Base-by-base conservation (phyloP, 2,329 filamentous ascomycete genomes). In the Penicillium sp. region DNA sequence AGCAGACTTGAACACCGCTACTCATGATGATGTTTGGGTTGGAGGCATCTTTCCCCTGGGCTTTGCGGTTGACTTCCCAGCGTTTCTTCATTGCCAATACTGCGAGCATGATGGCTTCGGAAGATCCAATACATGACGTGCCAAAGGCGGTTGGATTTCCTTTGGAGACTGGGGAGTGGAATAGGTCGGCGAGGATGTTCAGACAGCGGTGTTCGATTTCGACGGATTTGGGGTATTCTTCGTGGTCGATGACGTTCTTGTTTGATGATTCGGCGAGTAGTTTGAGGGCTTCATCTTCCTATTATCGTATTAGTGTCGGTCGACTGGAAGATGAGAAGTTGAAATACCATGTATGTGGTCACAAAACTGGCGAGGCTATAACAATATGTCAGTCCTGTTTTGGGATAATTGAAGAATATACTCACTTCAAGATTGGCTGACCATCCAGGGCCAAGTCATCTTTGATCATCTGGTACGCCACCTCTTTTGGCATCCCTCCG, bases 401-500 rank as follows among this genome's bases (percentile, higher is more conserved):
- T 21, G 1, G 36, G 1, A 25, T 17, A n/a, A 35, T 25, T 23
- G 15, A 55, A 21, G 31, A 44, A 10, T 58, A 51, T 68, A 80
- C 79, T 75, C 81, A 61, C 88, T 90, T 90, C 61, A 90, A 75
- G 63, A 87, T 88, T 0, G 88, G 87, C 48, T 82, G 80, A 29
- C 87, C 85, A 66, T 89, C 86, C 2, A 89, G 77, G 70, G 88
- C 84, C 36, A 86, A 71, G 65, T 88, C 85, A 69, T 87, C 84
- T 60, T 80, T 82, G 58, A 87, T 77, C 71, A 90, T 79, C 63
- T 88, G 85, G 65, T 88, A 85, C 1, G 88, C 87, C 0, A 84
- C 82, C 62, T 88, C 85, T 66, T 85, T 86, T 38, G 93, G 93
- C 93, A 96, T 96, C 76, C 94, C 90, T 21, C 77, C 70, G 65